phyloP scores from a whole-genome alignment of 169 alveolate species.

The Theileria sp. region DNA sequence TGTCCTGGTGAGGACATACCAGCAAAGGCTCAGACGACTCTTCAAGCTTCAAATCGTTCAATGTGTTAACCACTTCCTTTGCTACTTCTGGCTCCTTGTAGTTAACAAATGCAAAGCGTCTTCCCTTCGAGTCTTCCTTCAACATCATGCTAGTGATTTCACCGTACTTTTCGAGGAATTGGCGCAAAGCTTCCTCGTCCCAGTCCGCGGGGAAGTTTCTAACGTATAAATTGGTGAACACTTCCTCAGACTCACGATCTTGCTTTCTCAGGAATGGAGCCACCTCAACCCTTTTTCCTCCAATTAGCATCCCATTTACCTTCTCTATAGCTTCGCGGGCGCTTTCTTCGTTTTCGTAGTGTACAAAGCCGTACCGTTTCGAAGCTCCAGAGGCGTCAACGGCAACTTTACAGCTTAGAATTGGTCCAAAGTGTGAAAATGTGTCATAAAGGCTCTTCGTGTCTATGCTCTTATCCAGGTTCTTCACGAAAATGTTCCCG shows the following conservation, averaged over 20 bases:
- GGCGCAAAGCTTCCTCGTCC: slow-evolving; percentile 77
- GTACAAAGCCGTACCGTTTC: slow-evolving; percentile 95
- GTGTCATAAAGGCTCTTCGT: slow-evolving; percentile 92
- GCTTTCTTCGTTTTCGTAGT: slow-evolving; percentile 88
- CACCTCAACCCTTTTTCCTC: slow-evolving; percentile 86
- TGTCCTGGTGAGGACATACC: slow-evolving; percentile 88
- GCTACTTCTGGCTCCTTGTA: slow-evolving; percentile 84
- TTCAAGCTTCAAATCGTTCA: slow-evolving; percentile 80
- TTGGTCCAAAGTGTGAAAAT: slow-evolving; percentile 90
- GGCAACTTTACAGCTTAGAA: slow-evolving; percentile 92
- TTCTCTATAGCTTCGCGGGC: slow-evolving; percentile 90
- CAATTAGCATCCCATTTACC: slow-evolving; percentile 89
- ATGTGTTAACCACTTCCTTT: slow-evolving; percentile 83
- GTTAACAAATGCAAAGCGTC: slow-evolving; percentile 87
- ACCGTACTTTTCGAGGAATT: slow-evolving; percentile 84
- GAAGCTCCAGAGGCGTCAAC: slow-evolving; percentile 84
- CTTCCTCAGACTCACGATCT: slow-evolving; percentile 72
- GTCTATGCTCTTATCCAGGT: slow-evolving; percentile 88
- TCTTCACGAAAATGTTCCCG: slow-evolving; percentile 92
- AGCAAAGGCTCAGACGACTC: slow-evolving; percentile 72
- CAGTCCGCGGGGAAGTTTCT: slow-evolving; percentile 88
- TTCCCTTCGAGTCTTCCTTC: slow-evolving; percentile 82
- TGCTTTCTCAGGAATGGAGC: slow-evolving; percentile 85
- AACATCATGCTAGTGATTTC: slow-evolving; percentile 84
- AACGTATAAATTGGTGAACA: slow-evolving; percentile 87